Evolutionary conservation across 2,329 filamentous ascomycete genomes (phyloP), one percentile per base, ranked within the genome.

Genomic region (Westerdykella ornata): DNA sequence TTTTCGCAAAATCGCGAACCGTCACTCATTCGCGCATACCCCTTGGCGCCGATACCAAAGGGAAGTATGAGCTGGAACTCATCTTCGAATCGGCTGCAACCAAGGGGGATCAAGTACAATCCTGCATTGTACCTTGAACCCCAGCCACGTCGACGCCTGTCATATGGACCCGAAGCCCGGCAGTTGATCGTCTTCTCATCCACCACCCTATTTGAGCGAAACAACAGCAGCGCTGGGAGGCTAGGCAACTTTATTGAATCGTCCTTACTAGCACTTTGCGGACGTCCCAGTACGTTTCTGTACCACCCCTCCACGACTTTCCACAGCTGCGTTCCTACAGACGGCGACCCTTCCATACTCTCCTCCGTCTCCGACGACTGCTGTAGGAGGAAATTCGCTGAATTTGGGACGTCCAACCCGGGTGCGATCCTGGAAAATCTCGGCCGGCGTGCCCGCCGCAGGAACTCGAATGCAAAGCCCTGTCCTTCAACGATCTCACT

Each of bases 281-380:
- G 76, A 46, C 81, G 81, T 11, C 70, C 73, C 2, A 77, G 72
- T 51, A 69, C 72, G 31, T 74, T 82, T 53, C 71, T 84, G 29
- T 62, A 71, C 37, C 64, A 68, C 18, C 58, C 83, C 47, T 83
- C 80, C 45, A 72, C 73, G 7, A 69, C 74, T 38, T 73, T 83
- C 47, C 74, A 79, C 54, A 75, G 73, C 47, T 84, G 81, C 64
- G 66, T 84, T 34, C 81, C 81, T 11, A 81, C 78, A 14, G 73
- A 75, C 39, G n/a, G n/a, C n/a, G n/a, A n/a, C 36, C 61, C 50
- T 35, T 62, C 59, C 14, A 61, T 31, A 32, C 53, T 59, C 14
- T 20, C 47, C 11, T 18, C 34, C 19, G 20, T 20, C 11, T 2
- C 15, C 16, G 13, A 22, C 20, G n/a, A 43, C 13, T 13, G 41